A percentile compares a stretch with the other conserved stretches of the same genome.
phyloP scores from a whole-genome alignment of 1,284 basidiomycete genomes.

The Neolentinus lepideus region DNA sequence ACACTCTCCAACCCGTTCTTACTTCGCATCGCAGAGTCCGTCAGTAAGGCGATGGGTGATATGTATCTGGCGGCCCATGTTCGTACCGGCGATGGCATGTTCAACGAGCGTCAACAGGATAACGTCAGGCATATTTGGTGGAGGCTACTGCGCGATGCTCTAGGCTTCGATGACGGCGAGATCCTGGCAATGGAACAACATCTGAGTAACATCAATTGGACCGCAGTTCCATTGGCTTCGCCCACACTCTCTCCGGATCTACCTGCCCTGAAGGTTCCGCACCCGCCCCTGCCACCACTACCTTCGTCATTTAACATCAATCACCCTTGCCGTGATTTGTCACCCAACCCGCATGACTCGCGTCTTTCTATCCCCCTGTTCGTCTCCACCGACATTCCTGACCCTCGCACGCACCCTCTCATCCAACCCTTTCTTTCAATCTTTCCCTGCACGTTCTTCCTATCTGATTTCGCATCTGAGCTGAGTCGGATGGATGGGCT shows the following conservation, averaged over 20 bases:
- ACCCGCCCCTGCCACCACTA: conserved; percentile 13
- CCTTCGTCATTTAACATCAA: neutral
- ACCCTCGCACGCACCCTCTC: conserved; percentile 35
- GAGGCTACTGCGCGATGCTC: conserved; percentile 39
- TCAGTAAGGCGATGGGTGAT: conserved; percentile 38
- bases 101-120: conserved; percentile 31
- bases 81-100: conserved; percentile 59
- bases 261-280: conserved; percentile 8
- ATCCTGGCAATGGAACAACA: conserved; percentile 30
- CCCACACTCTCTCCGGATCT: conserved; percentile 13
- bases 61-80: conserved; percentile 59
- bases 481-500: conserved; percentile 31
- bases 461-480: conserved; percentile 45
- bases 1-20: conserved; percentile 42
- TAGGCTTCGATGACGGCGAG: conserved; percentile 31
- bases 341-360: neutral
- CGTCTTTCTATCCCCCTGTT: conserved; percentile 57
- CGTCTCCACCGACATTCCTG: conserved; percentile 60
- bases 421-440: conserved; percentile 42
- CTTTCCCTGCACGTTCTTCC: conserved; percentile 68
- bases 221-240: conserved; percentile 17
- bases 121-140: conserved; percentile 50
- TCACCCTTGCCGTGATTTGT: neutral
- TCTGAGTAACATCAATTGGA: conserved; percentile 15
- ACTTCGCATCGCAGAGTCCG: conserved; percentile 28